These are phyloP conservation scores for Sugiyamaella paludigena DNA, from an alignment of 1,139 yeast species.

Conservation along the genomic window DNA sequence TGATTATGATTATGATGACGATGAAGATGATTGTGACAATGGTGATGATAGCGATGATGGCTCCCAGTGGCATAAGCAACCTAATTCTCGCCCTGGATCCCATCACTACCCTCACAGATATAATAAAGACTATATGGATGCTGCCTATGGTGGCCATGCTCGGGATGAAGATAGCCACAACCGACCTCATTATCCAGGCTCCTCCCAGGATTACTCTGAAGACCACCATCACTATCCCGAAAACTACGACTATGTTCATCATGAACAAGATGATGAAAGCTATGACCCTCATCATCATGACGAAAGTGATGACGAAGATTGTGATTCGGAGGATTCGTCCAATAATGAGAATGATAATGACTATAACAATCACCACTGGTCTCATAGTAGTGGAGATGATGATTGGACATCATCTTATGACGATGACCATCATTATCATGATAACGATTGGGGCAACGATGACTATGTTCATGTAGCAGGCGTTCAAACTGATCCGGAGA, in stretches of 20 bases:
- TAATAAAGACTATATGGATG: slow-evolving; percentile 4
- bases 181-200: too few species aligned
- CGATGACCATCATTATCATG: background rate
- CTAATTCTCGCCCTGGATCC: background rate
- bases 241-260: background rate
- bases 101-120: slow-evolving; percentile 8
- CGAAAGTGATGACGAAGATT: slow-evolving; percentile 13
- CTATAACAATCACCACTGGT: slow-evolving; percentile 8
- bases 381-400: slow-evolving; percentile 11
- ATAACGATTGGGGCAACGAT: background rate
- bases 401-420: background rate
- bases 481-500: background rate
- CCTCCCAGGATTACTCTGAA: background rate
- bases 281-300: background rate
- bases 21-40: slow-evolving; percentile 33
- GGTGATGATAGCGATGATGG: slow-evolving; percentile 36
- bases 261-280: slow-evolving; percentile 8
- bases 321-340: slow-evolving; percentile 6
- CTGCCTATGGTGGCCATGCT: background rate
- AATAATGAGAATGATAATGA: slow-evolving; percentile 8
- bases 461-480: slow-evolving; percentile 1
- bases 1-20: slow-evolving; percentile 22
- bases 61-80: slow-evolving; percentile 13
- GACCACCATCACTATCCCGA: slow-evolving; percentile 1
- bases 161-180: too few species aligned